These are phyloP conservation scores for Monilinia polystroma DNA, from an alignment of 2,329 filamentous ascomycete genomes.

Conservation along the genomic window DNA sequence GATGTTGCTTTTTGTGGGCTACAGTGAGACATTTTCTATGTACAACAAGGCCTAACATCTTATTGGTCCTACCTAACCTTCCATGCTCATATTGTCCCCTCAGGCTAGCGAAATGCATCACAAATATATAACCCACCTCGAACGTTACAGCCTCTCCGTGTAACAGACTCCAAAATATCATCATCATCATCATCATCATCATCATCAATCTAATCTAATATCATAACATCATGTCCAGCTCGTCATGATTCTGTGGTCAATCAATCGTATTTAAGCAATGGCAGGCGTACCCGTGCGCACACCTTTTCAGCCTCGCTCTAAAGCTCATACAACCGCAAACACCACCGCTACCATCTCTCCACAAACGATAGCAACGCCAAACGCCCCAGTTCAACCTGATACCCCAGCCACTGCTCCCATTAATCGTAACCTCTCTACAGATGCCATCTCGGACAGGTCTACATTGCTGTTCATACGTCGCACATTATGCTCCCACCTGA, in stretches of 20 bases:
- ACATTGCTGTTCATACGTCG: constrained; percentile 79
- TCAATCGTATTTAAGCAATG: constrained; percentile 18
- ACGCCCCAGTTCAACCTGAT: constrained; percentile 25
- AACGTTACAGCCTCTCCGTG: not conserved
- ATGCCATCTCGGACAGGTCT: constrained; percentile 71
- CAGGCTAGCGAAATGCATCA: not conserved
- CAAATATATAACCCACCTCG: not conserved
- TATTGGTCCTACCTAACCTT: too few species aligned
- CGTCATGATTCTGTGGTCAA: constrained; percentile 15
- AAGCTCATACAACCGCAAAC: constrained; percentile 14
- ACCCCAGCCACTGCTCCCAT: constrained; percentile 35
- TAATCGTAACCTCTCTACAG: constrained; percentile 43
- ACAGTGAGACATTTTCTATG: too few species aligned
- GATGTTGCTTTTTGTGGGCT: too few species aligned
- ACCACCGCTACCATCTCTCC: constrained; percentile 9
- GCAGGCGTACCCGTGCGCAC: constrained; percentile 20
- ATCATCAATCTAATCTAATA: too few species aligned
- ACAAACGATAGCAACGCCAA: constrained; percentile 8
- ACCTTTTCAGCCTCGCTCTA: constrained; percentile 24
- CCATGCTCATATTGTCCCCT: too few species aligned
- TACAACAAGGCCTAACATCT: too few species aligned
- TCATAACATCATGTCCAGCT: not conserved
- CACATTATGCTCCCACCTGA: constrained; percentile 72
- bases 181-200: constrained; percentile 3
- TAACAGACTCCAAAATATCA: not conserved